phyloP scores from a whole-genome alignment of 352 stramenopile genomes.

The Pythium dissotocum region DNA sequence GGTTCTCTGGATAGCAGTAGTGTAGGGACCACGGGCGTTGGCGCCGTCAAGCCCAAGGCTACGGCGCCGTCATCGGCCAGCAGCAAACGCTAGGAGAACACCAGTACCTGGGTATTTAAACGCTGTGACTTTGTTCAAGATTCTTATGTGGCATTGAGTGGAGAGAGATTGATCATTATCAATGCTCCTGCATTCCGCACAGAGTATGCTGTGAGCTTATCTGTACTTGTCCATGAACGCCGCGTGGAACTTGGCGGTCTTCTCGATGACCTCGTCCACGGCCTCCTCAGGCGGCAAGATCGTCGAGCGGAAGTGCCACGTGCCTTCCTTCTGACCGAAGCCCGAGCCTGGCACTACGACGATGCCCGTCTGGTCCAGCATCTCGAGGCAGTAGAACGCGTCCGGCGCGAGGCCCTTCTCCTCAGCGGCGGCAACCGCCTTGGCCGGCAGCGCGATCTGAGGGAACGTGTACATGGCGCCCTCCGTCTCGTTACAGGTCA shows the following conservation, averaged over 20 bases:
- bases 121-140: constrained; percentile 8
- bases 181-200: background rate
- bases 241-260: constrained; percentile 94
- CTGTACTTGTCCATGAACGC: constrained; percentile 96
- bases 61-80: constrained; percentile 31
- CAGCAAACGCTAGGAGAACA: constrained; percentile 26
- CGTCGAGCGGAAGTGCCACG: constrained; percentile 98
- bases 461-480: constrained; percentile 99
- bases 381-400: constrained; percentile 96
- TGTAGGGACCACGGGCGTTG: constrained; percentile 6
- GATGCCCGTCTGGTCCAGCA: constrained; percentile 97
- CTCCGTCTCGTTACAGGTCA: constrained; percentile 96
- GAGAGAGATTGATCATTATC: background rate
- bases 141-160: background rate
- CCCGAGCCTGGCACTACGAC: constrained; percentile 97
- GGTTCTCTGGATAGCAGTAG: constrained; percentile 37
- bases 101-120: constrained; percentile 14
- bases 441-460: constrained; percentile 88
- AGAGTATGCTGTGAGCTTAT: constrained; percentile 34
- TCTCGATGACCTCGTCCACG: constrained; percentile 94
- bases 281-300: constrained; percentile 97
- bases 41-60: constrained; percentile 36
- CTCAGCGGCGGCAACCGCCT: constrained; percentile 83
- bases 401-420: constrained; percentile 86
- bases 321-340: constrained; percentile 96